phyloP scores from a whole-genome alignment of 2,329 filamentous ascomycete genomes.

The Exophiala viscosa region DNA sequence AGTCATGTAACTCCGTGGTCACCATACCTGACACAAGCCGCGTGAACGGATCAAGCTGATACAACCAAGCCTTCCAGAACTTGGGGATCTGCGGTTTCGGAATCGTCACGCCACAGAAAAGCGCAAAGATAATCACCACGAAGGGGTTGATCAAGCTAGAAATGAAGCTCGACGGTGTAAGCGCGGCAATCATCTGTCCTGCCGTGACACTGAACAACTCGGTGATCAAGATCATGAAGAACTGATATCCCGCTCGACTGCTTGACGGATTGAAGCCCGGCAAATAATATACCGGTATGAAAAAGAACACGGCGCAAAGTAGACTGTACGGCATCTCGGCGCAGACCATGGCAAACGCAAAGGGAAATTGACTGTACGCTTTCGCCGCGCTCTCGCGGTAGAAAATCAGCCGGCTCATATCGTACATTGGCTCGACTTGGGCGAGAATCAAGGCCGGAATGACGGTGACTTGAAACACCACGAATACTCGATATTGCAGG shows the following conservation, averaged over 20 bases:
- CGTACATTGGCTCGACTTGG: constrained; percentile 81
- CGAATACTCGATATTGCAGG: constrained; percentile 81
- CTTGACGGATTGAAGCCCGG: constrained; percentile 65
- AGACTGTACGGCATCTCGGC: constrained; percentile 82
- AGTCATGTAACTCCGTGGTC: constrained; percentile 68
- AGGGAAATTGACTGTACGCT: constrained; percentile 78
- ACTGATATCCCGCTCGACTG: constrained; percentile 75
- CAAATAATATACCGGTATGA: constrained; percentile 79
- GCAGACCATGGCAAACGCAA: constrained; percentile 71
- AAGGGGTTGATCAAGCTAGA: constrained; percentile 77
- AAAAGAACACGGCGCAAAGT: constrained; percentile 76
- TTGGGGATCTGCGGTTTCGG: constrained; percentile 71
- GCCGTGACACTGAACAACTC: constrained; percentile 81
- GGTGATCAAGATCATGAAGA: constrained; percentile 77
- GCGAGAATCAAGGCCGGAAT: constrained; percentile 77
- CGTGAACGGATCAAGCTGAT: constrained; percentile 79
- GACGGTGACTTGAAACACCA: constrained; percentile 83
- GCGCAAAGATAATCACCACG: constrained; percentile 73
- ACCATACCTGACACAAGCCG: constrained; percentile 77
- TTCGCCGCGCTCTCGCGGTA: constrained; percentile 83
- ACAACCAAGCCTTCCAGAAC: constrained; percentile 78
- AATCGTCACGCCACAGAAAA: constrained; percentile 86
- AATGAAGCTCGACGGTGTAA: constrained; percentile 76
- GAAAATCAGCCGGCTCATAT: constrained; percentile 73
- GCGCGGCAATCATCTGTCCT: constrained; percentile 69